phyloP scores from a whole-genome alignment of 163 green algal species.

The Prototheca stagnorum region DNA sequence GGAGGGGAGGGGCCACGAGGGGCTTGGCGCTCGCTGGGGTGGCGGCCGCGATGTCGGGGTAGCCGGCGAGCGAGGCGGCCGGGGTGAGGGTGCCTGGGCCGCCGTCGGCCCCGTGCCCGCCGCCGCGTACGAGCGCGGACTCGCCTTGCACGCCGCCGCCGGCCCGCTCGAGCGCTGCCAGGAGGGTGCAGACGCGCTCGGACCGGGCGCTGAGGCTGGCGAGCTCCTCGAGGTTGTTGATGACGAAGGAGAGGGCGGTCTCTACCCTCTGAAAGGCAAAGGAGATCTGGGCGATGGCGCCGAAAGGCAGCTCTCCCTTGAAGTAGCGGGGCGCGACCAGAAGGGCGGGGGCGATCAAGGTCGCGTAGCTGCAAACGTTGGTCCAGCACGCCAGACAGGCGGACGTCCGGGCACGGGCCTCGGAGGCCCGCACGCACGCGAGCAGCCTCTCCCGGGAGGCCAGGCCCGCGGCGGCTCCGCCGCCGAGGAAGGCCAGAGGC shows the following conservation, averaged over 20 bases:
- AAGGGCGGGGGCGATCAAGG: constrained; percentile 59
- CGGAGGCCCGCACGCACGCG: no score
- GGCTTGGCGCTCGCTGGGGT: no score
- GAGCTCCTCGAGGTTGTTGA: constrained; percentile 42
- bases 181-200: constrained; percentile 51
- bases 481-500: constrained; percentile 68
- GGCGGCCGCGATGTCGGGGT: no score
- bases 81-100: no score
- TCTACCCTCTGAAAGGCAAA: constrained; percentile 69
- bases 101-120: background rate
- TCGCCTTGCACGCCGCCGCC: background rate
- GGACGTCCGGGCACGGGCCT: no score
- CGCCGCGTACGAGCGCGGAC: background rate
- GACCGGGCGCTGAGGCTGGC: constrained; percentile 49
- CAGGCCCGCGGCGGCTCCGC: constrained; percentile 33
- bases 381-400: constrained; percentile 39
- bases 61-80: no score
- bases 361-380: constrained; percentile 58
- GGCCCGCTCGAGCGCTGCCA: constrained; percentile 19
- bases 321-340: constrained; percentile 62
- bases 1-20: no score
- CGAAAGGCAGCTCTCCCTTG: constrained; percentile 60
- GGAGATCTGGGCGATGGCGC: constrained; percentile 54
- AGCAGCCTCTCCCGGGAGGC: no score
- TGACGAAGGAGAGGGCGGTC: constrained; percentile 48